phyloP scores from a whole-genome alignment of 164 flowering plant genomes.

The Taxillus chinensis region DNA sequence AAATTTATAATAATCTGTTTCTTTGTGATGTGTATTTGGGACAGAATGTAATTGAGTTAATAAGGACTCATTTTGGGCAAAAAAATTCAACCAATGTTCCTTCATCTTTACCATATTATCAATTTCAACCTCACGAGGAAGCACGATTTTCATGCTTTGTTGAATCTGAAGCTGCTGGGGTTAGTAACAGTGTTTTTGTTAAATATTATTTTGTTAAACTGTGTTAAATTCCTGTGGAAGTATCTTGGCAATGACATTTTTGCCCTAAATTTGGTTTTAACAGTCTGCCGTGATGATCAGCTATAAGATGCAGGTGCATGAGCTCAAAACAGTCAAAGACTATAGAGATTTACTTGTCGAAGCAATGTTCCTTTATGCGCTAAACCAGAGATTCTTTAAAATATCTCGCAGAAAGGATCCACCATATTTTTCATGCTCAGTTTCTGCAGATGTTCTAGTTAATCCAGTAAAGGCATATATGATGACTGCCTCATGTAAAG shows the following conservation, averaged over 20 bases:
- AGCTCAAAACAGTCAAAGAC: slow-evolving; percentile 79
- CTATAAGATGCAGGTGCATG: slow-evolving; percentile 70
- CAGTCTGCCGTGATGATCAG: slow-evolving; percentile 94
- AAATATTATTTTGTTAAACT: not conserved
- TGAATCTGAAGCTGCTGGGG: slow-evolving; percentile 98
- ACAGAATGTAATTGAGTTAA: slow-evolving; percentile 81
- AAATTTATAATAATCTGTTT: slow-evolving; percentile 2
- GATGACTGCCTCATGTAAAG: slow-evolving; percentile 84
- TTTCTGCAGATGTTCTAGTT: slow-evolving; percentile 68
- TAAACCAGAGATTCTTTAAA: slow-evolving; percentile 85
- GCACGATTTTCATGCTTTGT: slow-evolving; percentile 85
- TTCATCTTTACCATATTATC: slow-evolving; percentile 42
- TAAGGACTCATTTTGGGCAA: slow-evolving; percentile 62
- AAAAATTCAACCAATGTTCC: slow-evolving; percentile 39
- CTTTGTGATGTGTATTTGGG: slow-evolving; percentile 4
- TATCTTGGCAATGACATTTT: not conserved
- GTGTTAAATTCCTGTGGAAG: not conserved
- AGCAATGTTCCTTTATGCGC: slow-evolving; percentile 77
- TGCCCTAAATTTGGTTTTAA: slow-evolving; percentile 14
- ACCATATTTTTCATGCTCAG: slow-evolving; percentile 84
- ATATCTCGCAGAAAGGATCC: slow-evolving; percentile 82
- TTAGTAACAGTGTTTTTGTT: slow-evolving; percentile 19
- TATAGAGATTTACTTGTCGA: slow-evolving; percentile 71
- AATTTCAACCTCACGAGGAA: slow-evolving; percentile 67
- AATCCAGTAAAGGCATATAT: slow-evolving; percentile 71